Base-by-base conservation (phyloP, 169 alveolate species). In the Neospora caninum region DNA sequence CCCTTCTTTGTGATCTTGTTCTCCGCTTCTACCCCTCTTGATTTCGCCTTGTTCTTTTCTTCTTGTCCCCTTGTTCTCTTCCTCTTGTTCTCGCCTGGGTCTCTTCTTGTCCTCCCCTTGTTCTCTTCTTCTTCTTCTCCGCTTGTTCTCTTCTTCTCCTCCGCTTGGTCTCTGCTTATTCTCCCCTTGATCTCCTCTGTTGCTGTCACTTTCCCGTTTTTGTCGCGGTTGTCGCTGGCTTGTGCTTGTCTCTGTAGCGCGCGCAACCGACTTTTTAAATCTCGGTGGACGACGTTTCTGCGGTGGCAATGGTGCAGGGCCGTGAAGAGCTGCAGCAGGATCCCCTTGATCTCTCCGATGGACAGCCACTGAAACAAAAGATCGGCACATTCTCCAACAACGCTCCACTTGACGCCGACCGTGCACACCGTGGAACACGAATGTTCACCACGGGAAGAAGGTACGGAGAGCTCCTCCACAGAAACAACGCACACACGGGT, bases 251-350 rank as follows among this genome's bases (percentile, higher is more conserved):
- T 64, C 73, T 27, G 73, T 6, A 6, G 73, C 20, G 25, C n/a
- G 20, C n/a, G n/a, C 49, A 97, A 97, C 49, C 98, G 98, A 82
- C 98, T 97, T 93, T 98, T 98, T 73, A 98, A 94, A 93, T 98
- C 99, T 70, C 99, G 94, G 95, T 98, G 99, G 93, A 98, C 94
- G 78, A 97, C 96, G 93, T 96, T 97, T 95, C 97, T 97, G 67
- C 95, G 95, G 96, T 98, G 99, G 92, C 98, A 97, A 96, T 97
- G 97, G 95, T 96, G 97, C 92, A 98, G 96, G 45, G 98, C 99
- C 64, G 96, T 95, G 29, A 98, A 94, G 78, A 98, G 92, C 92
- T 98, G 99, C 43, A 94, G 94, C 94, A 97, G 94, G 53, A 97
- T 96, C n/a, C 96, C 93, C 95, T 97, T 97, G 34, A 97, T 95